Evolutionary conservation across 441 rosid species (phyloP), one percentile per base, ranked within the genome.

Genomic region (Flueggea neowawraea): DNA sequence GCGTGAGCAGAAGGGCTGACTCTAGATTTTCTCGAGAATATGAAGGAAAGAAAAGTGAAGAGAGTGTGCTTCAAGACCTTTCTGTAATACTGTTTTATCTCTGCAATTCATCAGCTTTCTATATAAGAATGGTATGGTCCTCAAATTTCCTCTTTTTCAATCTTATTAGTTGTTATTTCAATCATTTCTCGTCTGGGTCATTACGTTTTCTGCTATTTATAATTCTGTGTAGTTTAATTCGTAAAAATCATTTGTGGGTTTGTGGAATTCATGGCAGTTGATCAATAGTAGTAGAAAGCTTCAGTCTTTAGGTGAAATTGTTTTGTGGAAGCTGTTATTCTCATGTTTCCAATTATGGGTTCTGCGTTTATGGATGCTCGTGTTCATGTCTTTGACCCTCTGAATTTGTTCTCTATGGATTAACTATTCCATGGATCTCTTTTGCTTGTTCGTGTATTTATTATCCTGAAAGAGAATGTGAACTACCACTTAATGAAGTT

Each of bases 1-100:
- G 74, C 57, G 61, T 61, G 69, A 53, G 78, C 64, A 47, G 48
- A 64, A 54, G 51, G n/a, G 50, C 14, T 47, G n/a, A 10, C n/a
- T 0, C 12, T 10, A 47, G 50, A 47, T 11, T 47, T 47, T 47
- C 50, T 47, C 50, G 14, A 47, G 50, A 47, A 47, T 4, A 47
- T 47, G 50, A 47, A 47, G 50, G 50, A 47, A 47, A 2, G 6
- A 36, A 22, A 22, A 22, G 28, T 36, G 9, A 36, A 36, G 7
- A 36, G 7, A 12, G 12, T 47, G 50, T 10, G 50, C 14, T 47
- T 47, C 12, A 12, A 47, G 0, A 47, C 50, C n/a, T 47, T 47
- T 47, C 14, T 47, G 12, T 2, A 10, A 3, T 47, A 12, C 14
- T 47, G n/a, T 47, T 14, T 47, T 47, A 47, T 47, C 50, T 47